A percentile compares a stretch with the other conserved stretches of the same genome.
These are phyloP conservation scores for Fusarium lyarnte DNA, from an alignment of 2,329 filamentous ascomycete genomes.

Conservation along the genomic window DNA sequence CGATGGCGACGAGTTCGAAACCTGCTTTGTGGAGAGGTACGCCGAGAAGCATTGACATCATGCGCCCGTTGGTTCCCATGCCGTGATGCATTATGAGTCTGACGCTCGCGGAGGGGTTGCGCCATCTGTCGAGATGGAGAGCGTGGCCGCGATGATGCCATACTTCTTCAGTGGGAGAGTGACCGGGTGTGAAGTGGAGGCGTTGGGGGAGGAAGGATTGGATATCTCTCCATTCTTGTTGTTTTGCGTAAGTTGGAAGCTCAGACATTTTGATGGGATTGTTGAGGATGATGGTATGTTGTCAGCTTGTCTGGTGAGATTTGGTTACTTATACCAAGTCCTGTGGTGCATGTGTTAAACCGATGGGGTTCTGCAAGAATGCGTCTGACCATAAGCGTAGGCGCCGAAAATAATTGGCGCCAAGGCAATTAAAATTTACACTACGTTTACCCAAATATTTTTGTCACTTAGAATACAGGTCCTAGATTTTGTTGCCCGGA, in stretches of 20 bases:
- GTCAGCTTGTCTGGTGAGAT: rapidly evolving
- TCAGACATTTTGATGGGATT: background rate
- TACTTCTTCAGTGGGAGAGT: slow-evolving; percentile 5
- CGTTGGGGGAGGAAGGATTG: slow-evolving; percentile 2
- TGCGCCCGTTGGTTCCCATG: slow-evolving; percentile 10
- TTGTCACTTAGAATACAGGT: no score
- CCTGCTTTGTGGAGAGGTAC: slow-evolving; percentile 7
- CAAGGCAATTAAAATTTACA: no score
- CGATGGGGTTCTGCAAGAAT: background rate
- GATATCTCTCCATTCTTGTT: slow-evolving; percentile 4
- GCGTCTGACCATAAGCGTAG: background rate
- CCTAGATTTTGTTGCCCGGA: background rate
- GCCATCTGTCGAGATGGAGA: slow-evolving; percentile 16
- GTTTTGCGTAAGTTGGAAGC: background rate
- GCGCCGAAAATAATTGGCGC: background rate
- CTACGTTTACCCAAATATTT: background rate
- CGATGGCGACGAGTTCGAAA: background rate
- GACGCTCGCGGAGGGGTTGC: background rate
- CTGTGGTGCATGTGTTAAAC: background rate
- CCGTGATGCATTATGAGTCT: slow-evolving; percentile 13
- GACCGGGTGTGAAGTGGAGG: background rate
- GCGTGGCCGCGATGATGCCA: slow-evolving; percentile 10
- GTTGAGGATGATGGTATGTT: no score
- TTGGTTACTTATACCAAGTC: background rate
- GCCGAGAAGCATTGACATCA: slow-evolving; percentile 20